Evolutionary conservation across 2,329 filamentous ascomycete species (phyloP), one percentile per base, ranked within the genome.

Genomic region (Colletotrichum echinochloae): DNA sequence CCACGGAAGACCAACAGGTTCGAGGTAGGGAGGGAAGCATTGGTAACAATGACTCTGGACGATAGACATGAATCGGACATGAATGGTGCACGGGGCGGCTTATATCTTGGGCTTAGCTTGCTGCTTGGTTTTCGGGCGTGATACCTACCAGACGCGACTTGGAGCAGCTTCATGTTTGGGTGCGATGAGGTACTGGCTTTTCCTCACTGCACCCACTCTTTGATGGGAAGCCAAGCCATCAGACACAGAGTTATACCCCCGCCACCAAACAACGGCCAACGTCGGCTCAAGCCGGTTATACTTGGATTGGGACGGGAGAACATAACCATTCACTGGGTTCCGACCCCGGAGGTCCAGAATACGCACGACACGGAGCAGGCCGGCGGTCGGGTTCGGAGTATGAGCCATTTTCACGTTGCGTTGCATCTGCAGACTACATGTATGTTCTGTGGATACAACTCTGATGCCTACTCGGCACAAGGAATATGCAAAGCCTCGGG

Each of bases 231-330:
- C 12, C 26, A 2, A 16, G n/a, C 1, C 11, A 49, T 28, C 5
- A 16, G 12, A 49, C 8, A 26, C 11, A 14, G 12, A 49, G 26
- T 33, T 44, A 11, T 59, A 30, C 12, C 26, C 37, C 11, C 8
- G 12, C 28, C 30, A 14, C 7, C 30, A 14, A 30, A 52, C 14
- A 14, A 30, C 65, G 65, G 65, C 51, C 41, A 67, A 20, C 51
- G 16, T 70, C 67, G 67, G 63, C 67, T 46, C 35, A 70, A 66
- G 39, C n/a, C 44, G 62, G 63, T 48, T 57, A 23, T 30, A 23
- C 41, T 48, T 51, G 55, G 56, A 5, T n/a, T 44, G 23, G 54
- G 61, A 20, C 61, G 37, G n/a, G 28, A 30, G 48, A 44, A 4
- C n/a, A 8, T 11, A 41, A 2, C 23, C 28, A 28, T 28, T n/a